Evolutionary conservation across 2,329 filamentous ascomycete species (phyloP), one percentile per base, ranked within the genome.

Genomic region (Microsporum audouinii): DNA sequence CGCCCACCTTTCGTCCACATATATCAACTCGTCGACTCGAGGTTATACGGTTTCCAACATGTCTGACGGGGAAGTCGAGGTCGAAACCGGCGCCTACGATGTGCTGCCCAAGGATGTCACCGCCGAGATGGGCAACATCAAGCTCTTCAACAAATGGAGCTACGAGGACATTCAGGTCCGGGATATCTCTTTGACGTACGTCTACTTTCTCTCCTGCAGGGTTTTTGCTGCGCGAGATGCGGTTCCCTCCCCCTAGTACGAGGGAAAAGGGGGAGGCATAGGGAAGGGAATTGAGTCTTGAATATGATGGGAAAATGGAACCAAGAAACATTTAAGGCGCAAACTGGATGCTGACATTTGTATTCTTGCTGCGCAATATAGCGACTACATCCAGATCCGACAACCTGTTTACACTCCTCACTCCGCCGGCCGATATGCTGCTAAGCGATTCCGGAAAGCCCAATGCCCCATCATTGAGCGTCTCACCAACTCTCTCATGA

Each of bases 401-500:
- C 87, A 91, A 72, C 94, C 94, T 74, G 94, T 97, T 84, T 99
- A 97, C 84, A 86, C 96, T 81, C 91, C 94, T 78, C 94, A 99
- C 87, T 95, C 91, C 70, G 94, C 95, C 76, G 94, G 94, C 78
- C 90, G 91, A 78, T 99, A 96, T 86, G 94, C 94, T 77, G 86
- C 88, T 82, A 99, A 99, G 91, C 88, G 95, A 77, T 99, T 99
- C 90, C 89, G 94, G 84, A 99, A 99, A 88, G 94, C 95, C 78
- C 95, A 97, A 86, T 99, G 94, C 89, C 94, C 94, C 75, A 97
- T 99, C 87, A 96, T 99, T 78, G 94, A 99, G 89, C 92, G 94
- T 79, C 88, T 99, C 73, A 99, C 94, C 85, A 99, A 99, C 89
- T 97, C 94, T 64, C 88, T 99, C 79, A 99, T 99, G 95, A 97